Conservation (phyloP, 2,329 filamentous ascomycete species). For the Rhinocladiella similis region DNA sequence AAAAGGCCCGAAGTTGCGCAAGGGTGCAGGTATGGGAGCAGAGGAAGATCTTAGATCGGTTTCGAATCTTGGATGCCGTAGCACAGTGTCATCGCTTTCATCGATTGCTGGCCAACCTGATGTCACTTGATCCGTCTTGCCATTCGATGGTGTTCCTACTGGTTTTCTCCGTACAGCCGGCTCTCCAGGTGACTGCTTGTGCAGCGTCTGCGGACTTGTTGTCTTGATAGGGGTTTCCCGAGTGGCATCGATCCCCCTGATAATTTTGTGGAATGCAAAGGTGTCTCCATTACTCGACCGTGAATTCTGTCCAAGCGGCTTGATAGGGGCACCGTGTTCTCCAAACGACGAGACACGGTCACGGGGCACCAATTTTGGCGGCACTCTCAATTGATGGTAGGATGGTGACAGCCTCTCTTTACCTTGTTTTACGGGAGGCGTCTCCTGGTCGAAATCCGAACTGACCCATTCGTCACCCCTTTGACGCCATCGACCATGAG, state of each 20-base stretch:
- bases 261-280: not conserved
- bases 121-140: not conserved
- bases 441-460: conserved; percentile 32
- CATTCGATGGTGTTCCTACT: conserved; percentile 23
- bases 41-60: conserved; percentile 13
- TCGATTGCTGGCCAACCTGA: conserved; percentile 1
- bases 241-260: not conserved
- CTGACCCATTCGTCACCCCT: conserved; percentile 40
- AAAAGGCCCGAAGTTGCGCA: conserved; percentile 39
- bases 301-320: not conserved
- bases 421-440: conserved; percentile 23
- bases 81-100: conserved; percentile 24
- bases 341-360: not conserved
- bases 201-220: not conserved
- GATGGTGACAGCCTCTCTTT: conserved; percentile 1
- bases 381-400: conserved; percentile 10
- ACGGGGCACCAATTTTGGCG: conserved; percentile 10
- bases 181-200: not conserved
- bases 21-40: conserved; percentile 16
- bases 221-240: not conserved
- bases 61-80: conserved; percentile 22
- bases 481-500: conserved; percentile 34
- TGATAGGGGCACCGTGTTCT: not conserved
- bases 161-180: conserved; percentile 22
- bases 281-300: too few relatives aligned